Base-by-base conservation (phyloP, 768 basidiomycete genomes). In the Fomitopsis pulvina region DNA sequence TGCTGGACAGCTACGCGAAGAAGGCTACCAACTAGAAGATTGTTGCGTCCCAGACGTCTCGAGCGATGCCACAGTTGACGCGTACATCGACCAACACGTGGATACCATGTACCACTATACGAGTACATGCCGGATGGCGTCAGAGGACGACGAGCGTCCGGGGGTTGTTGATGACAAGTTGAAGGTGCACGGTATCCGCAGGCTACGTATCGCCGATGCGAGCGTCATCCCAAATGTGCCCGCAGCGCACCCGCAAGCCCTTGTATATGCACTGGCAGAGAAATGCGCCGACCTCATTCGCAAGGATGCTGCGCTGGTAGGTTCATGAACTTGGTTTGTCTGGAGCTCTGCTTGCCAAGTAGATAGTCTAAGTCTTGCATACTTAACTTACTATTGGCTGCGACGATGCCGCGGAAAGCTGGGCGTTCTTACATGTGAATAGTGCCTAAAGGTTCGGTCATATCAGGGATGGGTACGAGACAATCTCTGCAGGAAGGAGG, bases 121-220 rank as follows among this genome's bases (percentile, higher is more conserved):
- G 9, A 42, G 62, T 26, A 66, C 69, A 34, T 71, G 70, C 58
- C 52, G 70, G n/a, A 71, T 72, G 68, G 68, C 59, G 46, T 18
- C 53, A 54, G n/a, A 34, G 29, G 22, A 25, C 47, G 18, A 28
- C 44, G 7, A 45, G 50, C 3, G 32, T 1, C 25, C 53, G 48
- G 43, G 27, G 75, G 75, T 76, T 6, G 73, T 78, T 43, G 71
- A 74, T 54, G 62, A 65, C 30, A 60, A 68, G 34, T 56, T 73
- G 20, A 54, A 59, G 9, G 75, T 79, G 1, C 69, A 78, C 52
- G 75, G 75, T 12, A 63, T 71, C 12, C 45, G 50, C 29, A 71
- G 72, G 50, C 57, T 79, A 25, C 63, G 76, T 42, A 67, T 71
- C 32, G 59, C 49, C 34, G 53, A 55, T 29, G 45, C 57, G 10